These are phyloP conservation scores for Cornus florida DNA, from an alignment of 148 eudicot species.

Conservation along the genomic window DNA sequence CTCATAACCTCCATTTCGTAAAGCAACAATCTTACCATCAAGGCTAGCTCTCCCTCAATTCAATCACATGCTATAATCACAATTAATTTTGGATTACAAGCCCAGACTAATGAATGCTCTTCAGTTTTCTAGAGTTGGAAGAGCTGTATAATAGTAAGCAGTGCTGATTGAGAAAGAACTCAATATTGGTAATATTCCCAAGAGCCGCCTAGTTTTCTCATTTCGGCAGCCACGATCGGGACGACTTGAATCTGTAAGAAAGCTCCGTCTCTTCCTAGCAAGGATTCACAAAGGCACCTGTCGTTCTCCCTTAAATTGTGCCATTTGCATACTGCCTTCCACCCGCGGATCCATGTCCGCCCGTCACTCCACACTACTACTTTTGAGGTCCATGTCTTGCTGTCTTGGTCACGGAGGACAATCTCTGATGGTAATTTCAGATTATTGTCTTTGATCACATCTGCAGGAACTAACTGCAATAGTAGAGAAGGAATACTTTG, in stretches of 20 bases:
- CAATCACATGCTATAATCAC: no score
- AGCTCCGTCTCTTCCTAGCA: neutral
- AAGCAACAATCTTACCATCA: no score
- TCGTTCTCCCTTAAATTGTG: conserved; percentile 13
- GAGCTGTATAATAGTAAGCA: no score
- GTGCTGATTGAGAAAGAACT: no score
- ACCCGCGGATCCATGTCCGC: conserved; percentile 19
- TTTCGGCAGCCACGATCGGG: neutral
- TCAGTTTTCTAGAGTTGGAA: no score
- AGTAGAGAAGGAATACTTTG: neutral
- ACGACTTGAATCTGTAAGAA: neutral
- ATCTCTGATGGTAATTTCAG: no score
- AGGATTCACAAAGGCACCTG: conserved; percentile 28
- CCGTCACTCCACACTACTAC: conserved; percentile 19
- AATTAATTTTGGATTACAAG: no score
- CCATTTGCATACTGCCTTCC: conserved; percentile 13
- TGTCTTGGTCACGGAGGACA: conserved; percentile 13
- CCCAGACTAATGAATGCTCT: no score
- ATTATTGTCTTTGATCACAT: conserved; percentile 2
- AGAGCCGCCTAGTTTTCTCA: no score
- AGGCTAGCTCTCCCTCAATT: no score
- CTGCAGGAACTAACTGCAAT: conserved; percentile 18
- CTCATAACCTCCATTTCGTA: no score
- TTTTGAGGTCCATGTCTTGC: conserved; percentile 13
- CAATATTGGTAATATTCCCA: no score